Percentiles rank a stretch among this genome's conserved stretches.
Evolutionary conservation across 1,139 yeast genomes (phyloP).

Genomic region (Yamadazyma pseudoaaseri): DNA sequence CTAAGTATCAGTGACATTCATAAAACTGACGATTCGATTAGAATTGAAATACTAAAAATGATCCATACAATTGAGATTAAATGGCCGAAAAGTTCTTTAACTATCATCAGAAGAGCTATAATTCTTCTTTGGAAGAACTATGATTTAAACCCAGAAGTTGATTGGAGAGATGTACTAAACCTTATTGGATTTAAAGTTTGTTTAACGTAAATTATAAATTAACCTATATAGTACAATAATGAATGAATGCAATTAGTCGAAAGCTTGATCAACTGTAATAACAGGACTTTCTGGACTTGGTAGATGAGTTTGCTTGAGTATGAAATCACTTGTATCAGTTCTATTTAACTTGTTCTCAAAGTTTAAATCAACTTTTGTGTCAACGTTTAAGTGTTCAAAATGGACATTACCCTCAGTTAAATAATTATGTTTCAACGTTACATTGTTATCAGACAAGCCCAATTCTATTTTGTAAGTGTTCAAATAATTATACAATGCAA

Average conservation of each 20-base stretch:
- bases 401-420: slow-evolving; percentile 6
- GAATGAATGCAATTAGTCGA: background rate
- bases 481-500: slow-evolving; percentile 22
- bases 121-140: slow-evolving; percentile 24
- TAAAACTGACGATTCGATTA: slow-evolving; percentile 11
- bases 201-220: slow-evolving; percentile 6
- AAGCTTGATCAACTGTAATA: slow-evolving; percentile 10
- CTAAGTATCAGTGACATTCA: slow-evolving; percentile 13
- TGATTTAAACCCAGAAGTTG: slow-evolving; percentile 16
- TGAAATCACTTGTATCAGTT: slow-evolving; percentile 6
- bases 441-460: slow-evolving; percentile 9
- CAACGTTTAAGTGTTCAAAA: slow-evolving; percentile 10
- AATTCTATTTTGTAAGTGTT: slow-evolving; percentile 9
- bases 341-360: slow-evolving; percentile 13
- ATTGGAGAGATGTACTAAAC: slow-evolving; percentile 22
- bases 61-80: slow-evolving; percentile 15
- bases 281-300: slow-evolving; percentile 14
- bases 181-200: slow-evolving; percentile 17
- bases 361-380: slow-evolving; percentile 13
- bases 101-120: slow-evolving; percentile 19
- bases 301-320: background rate
- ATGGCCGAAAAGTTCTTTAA: slow-evolving; percentile 23
- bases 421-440: slow-evolving; percentile 14
- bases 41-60: slow-evolving; percentile 17
- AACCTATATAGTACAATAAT: background rate